phyloP scores from a whole-genome alignment of 23 red algal genomes.

The Pyropia haitanensis region DNA sequence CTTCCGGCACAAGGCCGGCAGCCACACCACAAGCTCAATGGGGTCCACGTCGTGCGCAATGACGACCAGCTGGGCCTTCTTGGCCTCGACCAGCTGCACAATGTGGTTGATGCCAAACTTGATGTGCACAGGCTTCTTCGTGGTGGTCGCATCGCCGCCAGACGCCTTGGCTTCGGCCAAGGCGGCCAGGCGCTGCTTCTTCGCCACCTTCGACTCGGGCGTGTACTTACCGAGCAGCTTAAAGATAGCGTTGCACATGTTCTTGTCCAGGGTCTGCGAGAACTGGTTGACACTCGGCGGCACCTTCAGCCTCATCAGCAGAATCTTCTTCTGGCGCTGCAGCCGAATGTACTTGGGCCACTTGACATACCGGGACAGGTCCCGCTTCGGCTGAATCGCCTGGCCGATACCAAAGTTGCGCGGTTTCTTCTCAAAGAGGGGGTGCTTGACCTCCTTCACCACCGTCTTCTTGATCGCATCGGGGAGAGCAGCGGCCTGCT shows the following conservation, averaged over 20 bases:
- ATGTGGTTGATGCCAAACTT: constrained; percentile 98
- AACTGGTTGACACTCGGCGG: constrained; percentile 95
- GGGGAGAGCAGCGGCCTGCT: no score
- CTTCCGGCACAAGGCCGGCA: constrained; percentile 92
- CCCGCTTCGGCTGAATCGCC: constrained; percentile 65
- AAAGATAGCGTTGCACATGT: constrained; percentile 54
- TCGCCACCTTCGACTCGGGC: constrained; percentile 72
- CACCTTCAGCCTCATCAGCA: constrained; percentile 89
- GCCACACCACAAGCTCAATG: constrained; percentile 89
- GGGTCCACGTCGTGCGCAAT: constrained; percentile 98
- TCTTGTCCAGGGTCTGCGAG: constrained; percentile 73
- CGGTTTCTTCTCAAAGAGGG: constrained; percentile 91
- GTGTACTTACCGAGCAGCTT: constrained; percentile 83
- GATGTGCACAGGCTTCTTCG: constrained; percentile 82
- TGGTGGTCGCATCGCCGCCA: constrained; percentile 45
- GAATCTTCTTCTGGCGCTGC: constrained; percentile 93
- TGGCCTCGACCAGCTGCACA: constrained; percentile 83
- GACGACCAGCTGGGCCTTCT: constrained; percentile 85
- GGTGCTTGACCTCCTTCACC: constrained; percentile 51
- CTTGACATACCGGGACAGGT: constrained; percentile 82
- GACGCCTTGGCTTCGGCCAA: constrained; percentile 62
- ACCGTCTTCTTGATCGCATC: constrained; percentile 33
- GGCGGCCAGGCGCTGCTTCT: constrained; percentile 65
- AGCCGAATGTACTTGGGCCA: constrained; percentile 94
- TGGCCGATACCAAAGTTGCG: constrained; percentile 97